These are phyloP conservation scores for Cyamopsis tetragonoloba DNA, from an alignment of 306 rosid genomes.

Conservation along the genomic window DNA sequence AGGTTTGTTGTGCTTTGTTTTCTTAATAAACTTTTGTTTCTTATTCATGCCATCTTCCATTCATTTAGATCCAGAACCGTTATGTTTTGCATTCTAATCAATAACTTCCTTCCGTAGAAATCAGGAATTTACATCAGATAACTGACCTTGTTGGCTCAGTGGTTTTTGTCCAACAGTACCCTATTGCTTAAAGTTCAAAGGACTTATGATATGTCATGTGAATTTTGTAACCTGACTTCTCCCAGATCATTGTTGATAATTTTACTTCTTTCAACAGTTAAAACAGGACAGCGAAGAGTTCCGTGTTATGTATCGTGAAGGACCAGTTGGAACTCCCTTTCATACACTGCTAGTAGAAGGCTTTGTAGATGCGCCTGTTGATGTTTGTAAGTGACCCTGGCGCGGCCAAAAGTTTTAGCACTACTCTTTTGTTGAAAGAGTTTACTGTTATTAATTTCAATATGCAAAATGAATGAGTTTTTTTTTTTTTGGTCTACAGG, in stretches of 20 bases:
- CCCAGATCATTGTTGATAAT: not conserved
- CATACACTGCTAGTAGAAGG: slow-evolving; percentile 82
- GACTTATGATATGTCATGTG: slow-evolving; percentile 3
- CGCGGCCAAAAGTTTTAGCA: not conserved
- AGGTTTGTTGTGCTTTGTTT: slow-evolving; percentile 6
- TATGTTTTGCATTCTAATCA: not conserved
- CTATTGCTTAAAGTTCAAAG: slow-evolving; percentile 7
- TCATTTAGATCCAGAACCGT: not conserved
- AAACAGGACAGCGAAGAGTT: slow-evolving; percentile 75
- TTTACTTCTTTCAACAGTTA: slow-evolving; percentile 46
- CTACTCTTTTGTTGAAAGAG: not conserved
- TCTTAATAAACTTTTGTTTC: not conserved
- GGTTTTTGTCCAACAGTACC: not conserved
- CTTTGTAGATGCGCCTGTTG: slow-evolving; percentile 70
- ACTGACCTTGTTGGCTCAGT: not conserved
- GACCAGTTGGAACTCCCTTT: slow-evolving; percentile 66
- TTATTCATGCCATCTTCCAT: not conserved
- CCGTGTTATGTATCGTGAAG: slow-evolving; percentile 84
- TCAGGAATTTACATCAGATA: not conserved
- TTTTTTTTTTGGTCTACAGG: slow-evolving; percentile 49
- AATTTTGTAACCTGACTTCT: slow-evolving; percentile 3
- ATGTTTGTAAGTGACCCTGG: slow-evolving; percentile 59
- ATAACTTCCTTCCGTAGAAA: not conserved
- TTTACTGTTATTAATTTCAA: not conserved
- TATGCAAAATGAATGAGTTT: not conserved